A percentile compares a stretch with the other conserved stretches of the same genome.
These are phyloP conservation scores for Sungouiozyma intestinalis DNA, from an alignment of 805 yeast genomes.

Conservation along the genomic window DNA sequence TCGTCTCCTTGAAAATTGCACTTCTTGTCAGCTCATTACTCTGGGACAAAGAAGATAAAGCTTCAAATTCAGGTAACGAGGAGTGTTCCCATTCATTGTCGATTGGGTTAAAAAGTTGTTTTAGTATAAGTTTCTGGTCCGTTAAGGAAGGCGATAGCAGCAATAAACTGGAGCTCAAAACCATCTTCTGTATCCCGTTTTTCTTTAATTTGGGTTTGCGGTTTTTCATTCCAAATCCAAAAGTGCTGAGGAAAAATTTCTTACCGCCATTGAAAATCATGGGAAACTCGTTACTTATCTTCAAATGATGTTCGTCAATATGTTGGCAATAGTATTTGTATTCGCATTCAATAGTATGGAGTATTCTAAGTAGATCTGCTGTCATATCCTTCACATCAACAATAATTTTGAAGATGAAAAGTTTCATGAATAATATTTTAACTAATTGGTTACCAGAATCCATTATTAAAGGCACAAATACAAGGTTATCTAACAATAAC, in stretches of 20 bases:
- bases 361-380: conserved; percentile 4
- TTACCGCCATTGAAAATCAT: conserved; percentile 19
- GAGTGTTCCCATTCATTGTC: conserved; percentile 3
- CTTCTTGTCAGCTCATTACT: not conserved
- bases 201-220: not conserved
- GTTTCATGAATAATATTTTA: not conserved
- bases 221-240: not conserved
- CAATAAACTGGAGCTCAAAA: not conserved
- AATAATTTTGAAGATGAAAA: conserved; percentile 1
- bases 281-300: not conserved
- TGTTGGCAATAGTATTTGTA: not conserved
- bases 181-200: not conserved
- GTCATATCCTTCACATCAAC: not conserved
- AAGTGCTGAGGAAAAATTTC: conserved; percentile 12
- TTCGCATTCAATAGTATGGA: not conserved
- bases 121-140: not conserved
- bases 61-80: conserved; percentile 1
- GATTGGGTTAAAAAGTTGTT: conserved; percentile 1
- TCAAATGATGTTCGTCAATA: not conserved
- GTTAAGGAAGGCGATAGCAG: not conserved
- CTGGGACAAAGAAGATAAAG: not conserved
- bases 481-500: conserved; percentile 1
- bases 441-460: conserved; percentile 9
- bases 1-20: conserved; percentile 7
- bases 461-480: conserved; percentile 13